Percentiles rank a stretch among this genome's conserved stretches.
These are phyloP conservation scores for Brassica hybrid DNA, from an alignment of 441 rosid genomes.

Conservation along the genomic window DNA sequence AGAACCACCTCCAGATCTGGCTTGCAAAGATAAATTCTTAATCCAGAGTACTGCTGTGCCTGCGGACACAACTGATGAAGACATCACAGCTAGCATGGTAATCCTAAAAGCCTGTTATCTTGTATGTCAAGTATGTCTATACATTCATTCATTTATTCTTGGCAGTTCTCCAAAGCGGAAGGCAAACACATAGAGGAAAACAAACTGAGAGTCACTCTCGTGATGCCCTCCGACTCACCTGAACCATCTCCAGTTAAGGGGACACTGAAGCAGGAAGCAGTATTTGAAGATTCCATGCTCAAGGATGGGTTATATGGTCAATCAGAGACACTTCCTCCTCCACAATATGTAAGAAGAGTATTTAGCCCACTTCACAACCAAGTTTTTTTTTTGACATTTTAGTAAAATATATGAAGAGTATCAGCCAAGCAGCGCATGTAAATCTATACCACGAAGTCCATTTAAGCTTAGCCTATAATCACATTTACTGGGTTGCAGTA, in stretches of 20 bases:
- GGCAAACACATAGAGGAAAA: slow-evolving; percentile 76
- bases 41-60: slow-evolving; percentile 82
- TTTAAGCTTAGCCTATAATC: background rate
- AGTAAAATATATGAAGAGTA: slow-evolving; percentile 27
- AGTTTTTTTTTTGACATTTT: slow-evolving; percentile 5
- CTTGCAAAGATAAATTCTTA: slow-evolving; percentile 94
- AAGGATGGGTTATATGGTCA: slow-evolving; percentile 17
- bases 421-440: slow-evolving; percentile 26
- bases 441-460: slow-evolving; percentile 14
- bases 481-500: background rate
- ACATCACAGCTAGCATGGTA: slow-evolving; percentile 72
- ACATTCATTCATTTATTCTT: slow-evolving; percentile 24
- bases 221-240: slow-evolving; percentile 71
- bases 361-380: background rate
- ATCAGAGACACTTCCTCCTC: slow-evolving; percentile 53
- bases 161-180: slow-evolving; percentile 74
- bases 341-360: slow-evolving; percentile 53
- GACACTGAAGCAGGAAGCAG: background rate
- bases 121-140: slow-evolving; percentile 23
- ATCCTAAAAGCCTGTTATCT: slow-evolving; percentile 33
- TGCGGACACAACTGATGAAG: slow-evolving; percentile 70
- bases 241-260: slow-evolving; percentile 28
- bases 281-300: background rate
- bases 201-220: slow-evolving; percentile 77
- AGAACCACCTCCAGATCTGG: slow-evolving; percentile 30